Percentiles rank a stretch among this genome's conserved stretches.
Evolutionary conservation across 139 green algal species (phyloP).

Genomic region (Haematococcus lacustris): DNA sequence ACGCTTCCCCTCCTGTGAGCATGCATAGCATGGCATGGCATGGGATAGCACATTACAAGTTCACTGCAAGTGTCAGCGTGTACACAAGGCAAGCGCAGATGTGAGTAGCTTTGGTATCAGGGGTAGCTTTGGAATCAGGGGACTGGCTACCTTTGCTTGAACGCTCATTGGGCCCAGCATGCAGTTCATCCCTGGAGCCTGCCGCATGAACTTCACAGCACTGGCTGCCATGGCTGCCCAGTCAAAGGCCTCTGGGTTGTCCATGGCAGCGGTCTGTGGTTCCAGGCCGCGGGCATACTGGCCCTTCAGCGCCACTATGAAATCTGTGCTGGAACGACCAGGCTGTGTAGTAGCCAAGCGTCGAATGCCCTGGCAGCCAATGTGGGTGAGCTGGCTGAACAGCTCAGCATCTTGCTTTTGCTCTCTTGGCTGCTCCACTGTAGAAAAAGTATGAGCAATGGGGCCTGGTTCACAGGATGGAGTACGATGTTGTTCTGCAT

Average conservation of each 20-base stretch:
- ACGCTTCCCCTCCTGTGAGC: not conserved
- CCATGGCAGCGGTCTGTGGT: constrained; percentile 6
- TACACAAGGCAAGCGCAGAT: too few species aligned
- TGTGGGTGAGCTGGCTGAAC: not conserved
- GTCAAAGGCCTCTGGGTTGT: constrained; percentile 35
- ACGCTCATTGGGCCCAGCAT: constrained; percentile 43
- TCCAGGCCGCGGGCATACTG: constrained; percentile 9
- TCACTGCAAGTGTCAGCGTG: not conserved
- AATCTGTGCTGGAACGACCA: constrained; percentile 15
- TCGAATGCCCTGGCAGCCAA: not conserved
- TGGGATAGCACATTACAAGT: not conserved
- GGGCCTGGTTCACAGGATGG: not conserved
- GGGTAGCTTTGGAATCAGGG: too few species aligned
- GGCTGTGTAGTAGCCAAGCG: not conserved
- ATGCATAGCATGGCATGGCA: not conserved
- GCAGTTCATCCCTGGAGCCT: constrained; percentile 30
- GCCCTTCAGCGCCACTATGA: constrained; percentile 4
- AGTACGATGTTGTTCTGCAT: not conserved
- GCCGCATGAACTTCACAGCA: constrained; percentile 21
- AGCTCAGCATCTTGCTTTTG: not conserved
- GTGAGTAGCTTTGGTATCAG: too few species aligned
- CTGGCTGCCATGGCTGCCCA: constrained; percentile 38
- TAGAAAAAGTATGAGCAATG: not conserved
- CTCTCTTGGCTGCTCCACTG: not conserved
- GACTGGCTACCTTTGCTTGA: constrained; percentile 27